Evolutionary conservation across 2,329 filamentous ascomycete species (phyloP).

Genomic region (Fusarium keratoplasticum): DNA sequence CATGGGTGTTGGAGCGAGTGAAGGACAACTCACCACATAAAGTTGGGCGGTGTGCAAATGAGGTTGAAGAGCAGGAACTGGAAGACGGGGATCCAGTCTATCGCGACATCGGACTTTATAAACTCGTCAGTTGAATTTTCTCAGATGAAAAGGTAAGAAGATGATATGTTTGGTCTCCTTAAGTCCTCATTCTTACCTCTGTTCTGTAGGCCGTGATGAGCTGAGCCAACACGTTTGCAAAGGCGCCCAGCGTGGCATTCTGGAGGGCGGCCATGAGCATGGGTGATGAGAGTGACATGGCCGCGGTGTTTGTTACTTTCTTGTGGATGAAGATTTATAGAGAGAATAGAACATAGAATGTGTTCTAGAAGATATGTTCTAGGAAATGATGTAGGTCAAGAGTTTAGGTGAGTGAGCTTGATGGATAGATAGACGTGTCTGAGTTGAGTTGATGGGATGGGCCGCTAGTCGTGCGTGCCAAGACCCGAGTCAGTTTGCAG

Average conservation of each 20-base stretch:
- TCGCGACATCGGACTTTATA: slow-evolving; percentile 61
- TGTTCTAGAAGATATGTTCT: background rate
- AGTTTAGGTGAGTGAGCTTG: background rate
- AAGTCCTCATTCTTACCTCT: slow-evolving; percentile 59
- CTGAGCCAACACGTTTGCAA: slow-evolving; percentile 81
- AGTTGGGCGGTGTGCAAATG: slow-evolving; percentile 83
- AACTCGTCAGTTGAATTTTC: background rate
- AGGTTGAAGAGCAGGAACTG: slow-evolving; percentile 82
- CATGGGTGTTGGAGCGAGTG: background rate
- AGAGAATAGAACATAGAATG: background rate
- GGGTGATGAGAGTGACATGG: slow-evolving; percentile 55
- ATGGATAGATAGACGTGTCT: background rate
- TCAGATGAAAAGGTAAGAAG: background rate
- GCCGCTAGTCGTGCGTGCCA: background rate
- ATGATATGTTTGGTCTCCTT: background rate
- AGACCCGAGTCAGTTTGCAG: background rate
- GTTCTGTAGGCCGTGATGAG: slow-evolving; percentile 71
- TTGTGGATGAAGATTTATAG: no score
- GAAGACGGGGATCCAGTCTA: slow-evolving; percentile 76
- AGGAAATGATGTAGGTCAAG: background rate
- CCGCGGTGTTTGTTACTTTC: background rate
- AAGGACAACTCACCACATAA: slow-evolving; percentile 72
- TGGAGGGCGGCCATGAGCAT: slow-evolving; percentile 73
- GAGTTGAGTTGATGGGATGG: background rate
- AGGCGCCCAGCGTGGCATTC: slow-evolving; percentile 71